Conservation (phyloP, 768 basidiomycete species). For the Leccinum boreale region DNA sequence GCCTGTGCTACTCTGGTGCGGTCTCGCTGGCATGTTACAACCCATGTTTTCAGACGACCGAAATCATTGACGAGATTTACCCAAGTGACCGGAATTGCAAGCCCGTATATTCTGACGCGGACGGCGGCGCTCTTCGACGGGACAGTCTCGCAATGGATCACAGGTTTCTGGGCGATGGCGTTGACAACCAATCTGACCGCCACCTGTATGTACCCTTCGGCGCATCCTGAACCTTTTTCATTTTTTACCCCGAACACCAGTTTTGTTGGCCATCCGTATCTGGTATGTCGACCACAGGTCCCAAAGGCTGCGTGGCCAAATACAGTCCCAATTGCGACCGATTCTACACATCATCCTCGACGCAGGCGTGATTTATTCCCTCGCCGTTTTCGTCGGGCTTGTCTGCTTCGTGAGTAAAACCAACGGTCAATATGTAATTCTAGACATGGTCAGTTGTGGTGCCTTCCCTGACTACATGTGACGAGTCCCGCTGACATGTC, state of each 20-base stretch:
- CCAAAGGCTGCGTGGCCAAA: not conserved
- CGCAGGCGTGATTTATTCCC: conserved; percentile 1
- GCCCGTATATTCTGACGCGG: conserved; percentile 11
- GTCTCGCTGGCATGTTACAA: not conserved
- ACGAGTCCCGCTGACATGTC: not conserved
- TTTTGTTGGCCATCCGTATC: not conserved
- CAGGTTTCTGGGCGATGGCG: not conserved
- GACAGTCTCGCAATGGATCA: not conserved
- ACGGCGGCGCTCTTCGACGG: not conserved
- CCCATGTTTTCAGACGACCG: not conserved
- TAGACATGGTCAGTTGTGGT: not conserved
- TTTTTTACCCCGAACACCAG: not conserved
- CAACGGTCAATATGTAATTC: not conserved
- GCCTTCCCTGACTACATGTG: too few species aligned
- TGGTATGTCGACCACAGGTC: not conserved
- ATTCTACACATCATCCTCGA: conserved; percentile 1
- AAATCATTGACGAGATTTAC: not conserved
- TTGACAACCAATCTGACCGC: not conserved
- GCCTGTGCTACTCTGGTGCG: not conserved
- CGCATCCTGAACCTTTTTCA: too few species aligned
- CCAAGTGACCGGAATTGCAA: conserved; percentile 13
- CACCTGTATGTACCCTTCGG: not conserved
- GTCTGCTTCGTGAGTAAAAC: not conserved
- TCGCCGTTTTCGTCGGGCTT: not conserved
- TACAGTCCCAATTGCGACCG: not conserved